Percentiles rank a stretch among this genome's conserved stretches.
phyloP scores from a whole-genome alignment of 208 protist genomes.

The Acanthamoeba healyi region DNA sequence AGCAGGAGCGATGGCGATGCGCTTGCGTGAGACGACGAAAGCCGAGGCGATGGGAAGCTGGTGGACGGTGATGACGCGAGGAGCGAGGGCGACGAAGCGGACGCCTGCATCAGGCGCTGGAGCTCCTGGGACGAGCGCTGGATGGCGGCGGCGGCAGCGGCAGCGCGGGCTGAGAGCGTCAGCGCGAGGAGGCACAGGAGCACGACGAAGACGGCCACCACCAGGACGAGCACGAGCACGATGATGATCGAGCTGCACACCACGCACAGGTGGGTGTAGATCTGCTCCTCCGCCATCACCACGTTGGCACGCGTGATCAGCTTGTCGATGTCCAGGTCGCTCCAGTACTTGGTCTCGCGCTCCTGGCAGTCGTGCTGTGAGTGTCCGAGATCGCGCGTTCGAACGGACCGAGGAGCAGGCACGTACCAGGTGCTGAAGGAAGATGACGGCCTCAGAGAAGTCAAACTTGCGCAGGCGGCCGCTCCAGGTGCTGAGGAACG shows the following conservation, averaged over 20 bases:
- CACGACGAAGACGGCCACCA: not conserved
- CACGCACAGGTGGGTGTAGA: not conserved
- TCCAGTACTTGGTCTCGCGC: not conserved
- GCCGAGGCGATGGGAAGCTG: not conserved
- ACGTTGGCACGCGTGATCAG: not conserved
- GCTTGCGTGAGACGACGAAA: not conserved
- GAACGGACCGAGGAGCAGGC: not conserved
- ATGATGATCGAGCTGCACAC: slow-evolving; percentile 17
- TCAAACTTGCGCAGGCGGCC: not conserved
- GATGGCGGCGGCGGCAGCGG: not conserved
- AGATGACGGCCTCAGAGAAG: slow-evolving; percentile 4
- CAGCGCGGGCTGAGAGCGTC: not conserved
- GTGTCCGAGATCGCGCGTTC: too few species aligned
- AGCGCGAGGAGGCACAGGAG: not conserved
- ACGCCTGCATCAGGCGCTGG: not conserved
- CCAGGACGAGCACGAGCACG: slow-evolving; percentile 5
- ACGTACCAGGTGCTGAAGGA: not conserved
- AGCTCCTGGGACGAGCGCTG: too few species aligned
- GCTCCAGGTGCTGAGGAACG: not conserved
- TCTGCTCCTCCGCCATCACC: not conserved
- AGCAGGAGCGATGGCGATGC: not conserved
- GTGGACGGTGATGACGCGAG: not conserved
- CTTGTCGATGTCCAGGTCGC: not conserved
- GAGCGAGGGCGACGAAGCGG: not conserved
- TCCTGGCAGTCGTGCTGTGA: not conserved